Base-by-base conservation (phyloP, 129 eudicot species). In the Dittrichia graveolens region DNA sequence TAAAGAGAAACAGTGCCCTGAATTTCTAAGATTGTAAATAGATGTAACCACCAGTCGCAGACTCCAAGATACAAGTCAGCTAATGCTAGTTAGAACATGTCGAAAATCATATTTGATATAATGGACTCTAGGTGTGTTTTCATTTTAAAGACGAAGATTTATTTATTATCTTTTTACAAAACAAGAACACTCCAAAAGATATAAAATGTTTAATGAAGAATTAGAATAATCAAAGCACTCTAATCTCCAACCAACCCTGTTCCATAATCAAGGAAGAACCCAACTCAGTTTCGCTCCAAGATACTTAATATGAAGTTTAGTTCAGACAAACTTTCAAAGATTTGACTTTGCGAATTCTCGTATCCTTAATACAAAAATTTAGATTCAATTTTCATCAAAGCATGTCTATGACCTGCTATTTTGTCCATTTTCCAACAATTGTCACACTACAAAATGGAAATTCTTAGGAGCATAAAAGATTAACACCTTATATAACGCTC, bases 61-160 rank as follows among this genome's bases (percentile, higher is more conserved):
- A 55, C 61, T 39, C 67, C 65, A 38, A 62, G 67, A 39, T 14
- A n/a, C 3, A 62, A 41, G 48, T 41, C 52, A 64, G 8, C 53
- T 8, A 65, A 43, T 35, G 15, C 70, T 19, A 65, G 10, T 2
- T 65, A 59, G 16, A 59, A 34, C 42, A 13, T 34, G 12, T 11
- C 12, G 3, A 14, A 19, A 44, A 61, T 39, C 47, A 38, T 40
- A 40, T 7, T 40, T 59, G 65, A 63, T 41, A 42, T 4, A 15
- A 24, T 3, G 1, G 15, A 15, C n/a, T 15, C 41, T 40, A 41
- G 14, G 39, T 15, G 8, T 41, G n/a, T 18, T 63, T 8, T 61
- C 46, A n/a, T 61, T 37, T 61, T 2, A 6, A 61, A 10, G 43
- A 0, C 24, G 2, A 7, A 38, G 4, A 35, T 59, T 37, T 2